These are phyloP conservation scores for Sporothrix protearum DNA, from an alignment of 2,329 filamentous ascomycete genomes.

Conservation along the genomic window DNA sequence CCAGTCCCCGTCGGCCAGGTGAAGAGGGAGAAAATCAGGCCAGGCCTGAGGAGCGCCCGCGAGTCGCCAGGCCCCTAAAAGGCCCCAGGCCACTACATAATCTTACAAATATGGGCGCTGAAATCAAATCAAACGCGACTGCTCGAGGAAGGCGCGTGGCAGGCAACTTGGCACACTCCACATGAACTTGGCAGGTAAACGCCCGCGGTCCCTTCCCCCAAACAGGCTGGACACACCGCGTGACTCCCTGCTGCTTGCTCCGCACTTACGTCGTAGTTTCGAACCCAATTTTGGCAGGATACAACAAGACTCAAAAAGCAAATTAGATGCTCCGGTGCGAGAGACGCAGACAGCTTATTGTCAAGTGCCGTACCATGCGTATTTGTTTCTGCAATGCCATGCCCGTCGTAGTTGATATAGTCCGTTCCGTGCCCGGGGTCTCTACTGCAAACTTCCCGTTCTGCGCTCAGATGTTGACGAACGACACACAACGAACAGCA, in stretches of 20 bases:
- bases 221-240: background rate
- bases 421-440: background rate
- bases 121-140: background rate
- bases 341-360: background rate
- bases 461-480: background rate
- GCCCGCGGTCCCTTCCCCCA: background rate
- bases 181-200: background rate
- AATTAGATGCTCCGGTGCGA: conserved; percentile 6
- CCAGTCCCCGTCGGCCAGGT: background rate
- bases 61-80: background rate
- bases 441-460: background rate
- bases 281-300: background rate
- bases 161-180: background rate
- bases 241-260: conserved; percentile 17
- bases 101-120: background rate
- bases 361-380: background rate
- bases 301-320: background rate
- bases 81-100: too few species aligned
- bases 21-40: background rate
- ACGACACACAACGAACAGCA: background rate
- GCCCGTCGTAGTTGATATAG: conserved; percentile 12
- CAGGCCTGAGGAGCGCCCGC: background rate
- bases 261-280: conserved; percentile 16
- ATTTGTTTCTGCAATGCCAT: background rate
- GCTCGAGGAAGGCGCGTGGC: conserved; percentile 3